These are phyloP conservation scores for Neonectria ditissima DNA, from an alignment of 2,329 filamentous ascomycete genomes.

Conservation along the genomic window DNA sequence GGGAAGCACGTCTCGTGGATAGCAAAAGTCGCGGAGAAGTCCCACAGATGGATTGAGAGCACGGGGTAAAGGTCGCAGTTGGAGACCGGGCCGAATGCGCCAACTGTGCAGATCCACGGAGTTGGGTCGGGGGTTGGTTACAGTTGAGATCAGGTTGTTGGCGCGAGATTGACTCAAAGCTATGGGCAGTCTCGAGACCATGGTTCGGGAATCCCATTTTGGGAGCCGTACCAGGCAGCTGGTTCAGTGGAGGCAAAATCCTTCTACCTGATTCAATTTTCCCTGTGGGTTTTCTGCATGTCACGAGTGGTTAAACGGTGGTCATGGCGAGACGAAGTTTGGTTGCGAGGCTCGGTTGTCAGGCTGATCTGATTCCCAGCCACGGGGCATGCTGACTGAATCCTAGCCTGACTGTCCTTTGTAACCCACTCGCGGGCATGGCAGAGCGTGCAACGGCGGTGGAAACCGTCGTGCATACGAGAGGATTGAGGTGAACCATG, in stretches of 20 bases:
- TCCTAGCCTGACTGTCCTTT: neutral
- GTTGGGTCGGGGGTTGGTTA: slow-evolving; percentile 1
- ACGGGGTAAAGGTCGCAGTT: neutral
- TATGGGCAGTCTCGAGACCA: neutral
- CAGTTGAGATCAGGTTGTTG: neutral
- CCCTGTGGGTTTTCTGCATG: neutral
- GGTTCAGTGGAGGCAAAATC: neutral
- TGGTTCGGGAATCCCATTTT: neutral
- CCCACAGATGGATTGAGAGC: neutral
- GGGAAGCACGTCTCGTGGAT: neutral
- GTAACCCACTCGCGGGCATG: neutral
- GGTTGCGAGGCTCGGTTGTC: neutral
- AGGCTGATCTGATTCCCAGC: slow-evolving; percentile 1
- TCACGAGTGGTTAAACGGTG: neutral
- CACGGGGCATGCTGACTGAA: neutral
- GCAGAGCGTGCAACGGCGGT: too few species aligned
- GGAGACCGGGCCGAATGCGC: slow-evolving; percentile 23
- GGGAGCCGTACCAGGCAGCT: neutral
- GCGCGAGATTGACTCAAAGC: slow-evolving; percentile 6
- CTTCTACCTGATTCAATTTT: neutral
- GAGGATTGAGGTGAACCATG: slow-evolving; percentile 3
- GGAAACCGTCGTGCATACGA: too few species aligned
- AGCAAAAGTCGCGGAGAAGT: neutral
- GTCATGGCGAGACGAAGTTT: neutral
- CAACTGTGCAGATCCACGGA: slow-evolving; percentile 6